These are phyloP conservation scores for Musa balbisiana DNA, from an alignment of 202 grass and related monocot genomes.

Conservation along the genomic window DNA sequence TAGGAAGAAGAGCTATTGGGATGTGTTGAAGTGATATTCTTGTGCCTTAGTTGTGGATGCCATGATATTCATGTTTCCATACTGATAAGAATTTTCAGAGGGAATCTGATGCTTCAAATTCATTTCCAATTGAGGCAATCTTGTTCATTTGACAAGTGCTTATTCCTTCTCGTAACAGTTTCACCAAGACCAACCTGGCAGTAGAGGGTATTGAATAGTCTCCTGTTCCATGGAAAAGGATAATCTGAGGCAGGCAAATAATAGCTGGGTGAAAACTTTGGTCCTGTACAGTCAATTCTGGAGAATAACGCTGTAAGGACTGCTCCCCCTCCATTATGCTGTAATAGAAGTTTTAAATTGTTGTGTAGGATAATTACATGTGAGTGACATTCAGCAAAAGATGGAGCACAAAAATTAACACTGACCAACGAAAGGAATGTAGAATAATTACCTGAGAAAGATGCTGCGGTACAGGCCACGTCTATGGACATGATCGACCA, in stretches of 20 bases:
- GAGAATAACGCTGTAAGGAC: conserved; percentile 64
- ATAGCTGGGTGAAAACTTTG: conserved; percentile 44
- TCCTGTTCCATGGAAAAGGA: conserved; percentile 85
- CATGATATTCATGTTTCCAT: conserved; percentile 4
- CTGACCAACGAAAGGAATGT: background rate
- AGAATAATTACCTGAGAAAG: conserved; percentile 70
- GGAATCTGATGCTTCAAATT: background rate
- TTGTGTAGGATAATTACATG: background rate
- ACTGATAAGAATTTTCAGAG: background rate
- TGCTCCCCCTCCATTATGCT: conserved; percentile 99
- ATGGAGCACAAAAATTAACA: background rate
- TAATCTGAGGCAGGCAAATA: conserved; percentile 65
- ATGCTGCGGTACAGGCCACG: conserved; percentile 76
- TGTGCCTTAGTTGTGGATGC: background rate
- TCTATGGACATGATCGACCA: conserved; percentile 87
- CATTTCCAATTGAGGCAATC: background rate
- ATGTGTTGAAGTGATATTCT: background rate
- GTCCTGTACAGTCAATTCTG: conserved; percentile 64
- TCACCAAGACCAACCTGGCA: conserved; percentile 50
- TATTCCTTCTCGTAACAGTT: background rate
- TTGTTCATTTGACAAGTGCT: background rate
- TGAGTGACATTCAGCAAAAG: background rate
- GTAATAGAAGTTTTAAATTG: conserved; percentile 32
- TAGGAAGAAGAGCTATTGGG: background rate
- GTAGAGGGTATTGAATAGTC: conserved; percentile 96